Base-by-base conservation (phyloP, 1,284 basidiomycete species). In the Fistulinella cinereoalba region DNA sequence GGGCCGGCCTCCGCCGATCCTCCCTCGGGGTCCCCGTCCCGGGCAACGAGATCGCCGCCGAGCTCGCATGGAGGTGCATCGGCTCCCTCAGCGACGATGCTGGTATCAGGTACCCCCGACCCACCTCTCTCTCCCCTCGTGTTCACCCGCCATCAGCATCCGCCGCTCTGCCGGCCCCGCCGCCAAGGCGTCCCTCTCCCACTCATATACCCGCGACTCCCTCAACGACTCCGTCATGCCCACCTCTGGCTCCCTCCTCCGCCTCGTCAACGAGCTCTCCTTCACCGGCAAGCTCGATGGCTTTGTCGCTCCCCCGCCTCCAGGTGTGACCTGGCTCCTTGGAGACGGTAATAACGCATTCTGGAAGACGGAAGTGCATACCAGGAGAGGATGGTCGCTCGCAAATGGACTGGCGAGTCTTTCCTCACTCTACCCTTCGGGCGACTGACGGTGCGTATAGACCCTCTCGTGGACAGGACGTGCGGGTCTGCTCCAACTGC, bases 141-240 rank as follows among this genome's bases (percentile, higher is more conserved):
- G 41, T 47, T 60, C 46, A 60, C 43, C 19, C 38, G 15, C 37
- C 46, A 2, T 36, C 60, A 95, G 92, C 46, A 87, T 96, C 52
- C 84, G 93, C 15, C 81, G 88, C 63, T 76, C 85, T 1, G 92
- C 92, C 0, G 86, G 90, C 1, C 80, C 83, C 22, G 81, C 84
- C 0, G 67, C 86, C 53, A 99, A 98, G 69, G 93, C 92, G 0
- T 79, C 92, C 0, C 46, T 99, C 2, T 85, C 84, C 7, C 91
- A 98, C 60, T 83, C 81, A 0, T 91, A 81, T 67, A 73, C 79
- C 0, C 72, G 79, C 19, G 93, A 98, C 64, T 92, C 85, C 1
- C 80, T 96, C 19, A 81, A 97, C 58, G 86, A 91, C 61, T 75
- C 79, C 23, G 29, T 66, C 37, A 59, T 63, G 55, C 63, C 63